Conservation (phyloP, 169 alveolate species). For the Besnoitia besnoiti region DNA sequence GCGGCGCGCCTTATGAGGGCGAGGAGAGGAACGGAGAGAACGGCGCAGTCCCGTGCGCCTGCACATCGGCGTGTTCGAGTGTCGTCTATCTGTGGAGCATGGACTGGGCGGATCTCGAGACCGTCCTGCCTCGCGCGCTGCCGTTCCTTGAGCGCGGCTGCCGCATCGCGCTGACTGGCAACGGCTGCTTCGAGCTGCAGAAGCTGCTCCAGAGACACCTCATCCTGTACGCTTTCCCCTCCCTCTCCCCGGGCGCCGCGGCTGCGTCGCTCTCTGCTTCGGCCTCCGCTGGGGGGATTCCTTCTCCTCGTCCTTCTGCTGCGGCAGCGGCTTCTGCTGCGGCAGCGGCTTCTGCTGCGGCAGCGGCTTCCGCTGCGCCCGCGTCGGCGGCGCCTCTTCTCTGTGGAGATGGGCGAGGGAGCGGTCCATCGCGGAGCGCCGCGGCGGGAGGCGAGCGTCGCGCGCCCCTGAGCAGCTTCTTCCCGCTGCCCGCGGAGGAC, state of each 20-base stretch:
- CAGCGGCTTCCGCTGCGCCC: not conserved
- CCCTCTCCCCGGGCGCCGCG: not conserved
- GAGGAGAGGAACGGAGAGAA: not conserved
- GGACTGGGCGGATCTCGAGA: not conserved
- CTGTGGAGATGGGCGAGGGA: not conserved
- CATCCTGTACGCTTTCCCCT: not conserved
- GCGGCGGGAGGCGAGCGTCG: too few species aligned
- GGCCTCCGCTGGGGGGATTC: not conserved
- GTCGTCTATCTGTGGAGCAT: not conserved
- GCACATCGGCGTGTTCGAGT: not conserved
- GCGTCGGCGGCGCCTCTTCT: not conserved
- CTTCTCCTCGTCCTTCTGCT: not conserved
- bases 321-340: not conserved
- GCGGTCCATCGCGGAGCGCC: too few species aligned
- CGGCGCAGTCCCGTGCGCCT: not conserved
- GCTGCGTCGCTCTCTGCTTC: not conserved
- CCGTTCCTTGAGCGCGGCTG: not conserved
- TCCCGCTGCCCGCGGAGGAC: too few species aligned
- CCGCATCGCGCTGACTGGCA: constrained; percentile 25
- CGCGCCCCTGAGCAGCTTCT: too few species aligned
- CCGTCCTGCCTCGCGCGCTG: not conserved
- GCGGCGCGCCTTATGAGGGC: not conserved
- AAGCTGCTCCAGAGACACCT: not conserved
- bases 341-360: not conserved
- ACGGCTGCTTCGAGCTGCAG: constrained; percentile 11